Percentiles rank a stretch among this genome's conserved stretches.
phyloP scores from a whole-genome alignment of 768 basidiomycete species.

The Pleurotus ostreatus region DNA sequence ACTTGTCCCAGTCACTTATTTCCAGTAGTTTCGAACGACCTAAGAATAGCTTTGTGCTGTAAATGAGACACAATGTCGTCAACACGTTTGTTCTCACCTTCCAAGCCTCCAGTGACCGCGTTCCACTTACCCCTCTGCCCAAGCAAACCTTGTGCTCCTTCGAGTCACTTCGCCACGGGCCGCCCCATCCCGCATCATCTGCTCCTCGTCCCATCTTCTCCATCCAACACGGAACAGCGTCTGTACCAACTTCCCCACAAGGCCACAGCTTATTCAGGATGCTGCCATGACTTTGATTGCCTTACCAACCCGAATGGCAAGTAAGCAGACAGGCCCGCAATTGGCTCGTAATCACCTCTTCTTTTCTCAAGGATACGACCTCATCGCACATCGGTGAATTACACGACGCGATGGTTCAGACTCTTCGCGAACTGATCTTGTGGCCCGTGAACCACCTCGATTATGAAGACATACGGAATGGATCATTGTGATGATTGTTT shows the following conservation, averaged over 20 bases:
- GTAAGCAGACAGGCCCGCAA: no score
- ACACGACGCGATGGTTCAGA: conserved; percentile 1
- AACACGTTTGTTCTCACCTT: no score
- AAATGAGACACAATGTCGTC: no score
- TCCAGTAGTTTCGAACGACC: no score
- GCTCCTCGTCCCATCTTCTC: neutral
- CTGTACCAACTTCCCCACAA: neutral
- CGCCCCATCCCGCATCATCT: neutral
- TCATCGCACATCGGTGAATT: conserved; percentile 7
- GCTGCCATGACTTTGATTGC: neutral
- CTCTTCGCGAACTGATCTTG: neutral
- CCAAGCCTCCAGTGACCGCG: neutral
- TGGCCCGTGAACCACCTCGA: neutral
- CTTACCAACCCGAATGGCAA: neutral
- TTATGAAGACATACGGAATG: neutral
- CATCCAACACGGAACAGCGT: neutral
- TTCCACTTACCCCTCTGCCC: neutral
- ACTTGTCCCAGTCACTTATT: no score
- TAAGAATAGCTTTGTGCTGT: no score
- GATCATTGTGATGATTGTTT: neutral
- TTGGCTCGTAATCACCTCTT: neutral
- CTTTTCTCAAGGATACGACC: conserved; percentile 3
- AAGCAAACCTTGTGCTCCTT: neutral
- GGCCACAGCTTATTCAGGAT: neutral
- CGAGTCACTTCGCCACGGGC: neutral